These are phyloP conservation scores for Limonium bicolor DNA, from an alignment of 148 eudicot genomes.

Conservation along the genomic window DNA sequence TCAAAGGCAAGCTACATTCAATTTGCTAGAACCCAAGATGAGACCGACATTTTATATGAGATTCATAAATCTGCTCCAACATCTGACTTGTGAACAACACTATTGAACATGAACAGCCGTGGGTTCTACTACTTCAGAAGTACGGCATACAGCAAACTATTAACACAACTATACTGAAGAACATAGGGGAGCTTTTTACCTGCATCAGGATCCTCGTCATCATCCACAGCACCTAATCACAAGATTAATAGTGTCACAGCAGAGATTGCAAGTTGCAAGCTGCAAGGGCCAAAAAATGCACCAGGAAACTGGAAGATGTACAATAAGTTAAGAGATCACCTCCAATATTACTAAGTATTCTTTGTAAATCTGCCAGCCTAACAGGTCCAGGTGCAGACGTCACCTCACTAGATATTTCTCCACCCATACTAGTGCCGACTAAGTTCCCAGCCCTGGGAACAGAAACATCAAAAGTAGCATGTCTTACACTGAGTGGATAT, in stretches of 20 bases:
- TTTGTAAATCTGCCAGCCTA: slow-evolving; percentile 78
- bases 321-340: slow-evolving; percentile 2
- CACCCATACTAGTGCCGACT: slow-evolving; percentile 64
- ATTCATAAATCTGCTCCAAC: too few species aligned
- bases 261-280: neutral
- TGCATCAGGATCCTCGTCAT: slow-evolving; percentile 73
- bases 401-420: slow-evolving; percentile 70
- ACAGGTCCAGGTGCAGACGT: slow-evolving; percentile 89
- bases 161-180: too few species aligned
- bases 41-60: too few species aligned
- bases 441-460: slow-evolving; percentile 73
- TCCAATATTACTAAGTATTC: slow-evolving; percentile 80
- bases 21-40: too few species aligned
- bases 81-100: too few species aligned
- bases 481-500: too few species aligned
- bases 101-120: too few species aligned
- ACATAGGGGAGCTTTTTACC: too few species aligned
- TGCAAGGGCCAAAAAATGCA: neutral
- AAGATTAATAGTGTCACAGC: too few species aligned
- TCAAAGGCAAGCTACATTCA: too few species aligned
- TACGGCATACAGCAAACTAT: too few species aligned
- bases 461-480: neutral
- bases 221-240: slow-evolving; percentile 27
- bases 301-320: neutral
- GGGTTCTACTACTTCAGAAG: too few species aligned